phyloP scores from a whole-genome alignment of 192 early-diverging fungal species.

The Rhizophagus sp. region DNA sequence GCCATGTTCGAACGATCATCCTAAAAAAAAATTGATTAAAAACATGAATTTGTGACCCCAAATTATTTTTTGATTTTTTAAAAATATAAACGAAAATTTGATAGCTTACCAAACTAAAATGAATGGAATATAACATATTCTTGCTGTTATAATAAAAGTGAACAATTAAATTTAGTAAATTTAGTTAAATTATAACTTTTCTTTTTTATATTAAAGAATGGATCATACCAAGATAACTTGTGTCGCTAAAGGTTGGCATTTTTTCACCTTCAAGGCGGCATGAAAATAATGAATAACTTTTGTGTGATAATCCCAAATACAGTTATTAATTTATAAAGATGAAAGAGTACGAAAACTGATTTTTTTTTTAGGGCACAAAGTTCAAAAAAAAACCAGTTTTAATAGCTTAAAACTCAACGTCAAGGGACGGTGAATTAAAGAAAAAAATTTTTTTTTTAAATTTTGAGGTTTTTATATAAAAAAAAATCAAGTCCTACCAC shows the following conservation, averaged over 20 bases:
- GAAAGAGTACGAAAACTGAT: background rate
- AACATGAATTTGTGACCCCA: too few relatives aligned
- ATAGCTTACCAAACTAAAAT: slow-evolving; percentile 1
- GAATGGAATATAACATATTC: slow-evolving; percentile 10
- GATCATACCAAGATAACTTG: slow-evolving; percentile 11
- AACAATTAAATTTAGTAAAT: background rate
- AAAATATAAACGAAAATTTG: too few relatives aligned
- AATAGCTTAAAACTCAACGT: background rate
- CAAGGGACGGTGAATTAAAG: background rate
- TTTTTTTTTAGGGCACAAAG: background rate
- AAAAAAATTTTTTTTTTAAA: background rate
- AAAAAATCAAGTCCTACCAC: background rate
- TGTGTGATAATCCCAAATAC: background rate
- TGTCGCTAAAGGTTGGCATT: background rate
- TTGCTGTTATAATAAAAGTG: slow-evolving; percentile 9
- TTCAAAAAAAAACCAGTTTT: background rate
- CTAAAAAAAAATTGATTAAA: background rate
- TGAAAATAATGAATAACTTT: background rate
- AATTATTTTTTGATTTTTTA: background rate
- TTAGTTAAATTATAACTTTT: background rate
- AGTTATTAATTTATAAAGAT: background rate
- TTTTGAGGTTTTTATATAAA: background rate
- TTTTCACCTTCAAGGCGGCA: background rate
- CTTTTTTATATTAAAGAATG: background rate
- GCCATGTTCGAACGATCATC: background rate